Conservation (phyloP, 1,139 yeast genomes). For the Zygosaccharomyces sapae region DNA sequence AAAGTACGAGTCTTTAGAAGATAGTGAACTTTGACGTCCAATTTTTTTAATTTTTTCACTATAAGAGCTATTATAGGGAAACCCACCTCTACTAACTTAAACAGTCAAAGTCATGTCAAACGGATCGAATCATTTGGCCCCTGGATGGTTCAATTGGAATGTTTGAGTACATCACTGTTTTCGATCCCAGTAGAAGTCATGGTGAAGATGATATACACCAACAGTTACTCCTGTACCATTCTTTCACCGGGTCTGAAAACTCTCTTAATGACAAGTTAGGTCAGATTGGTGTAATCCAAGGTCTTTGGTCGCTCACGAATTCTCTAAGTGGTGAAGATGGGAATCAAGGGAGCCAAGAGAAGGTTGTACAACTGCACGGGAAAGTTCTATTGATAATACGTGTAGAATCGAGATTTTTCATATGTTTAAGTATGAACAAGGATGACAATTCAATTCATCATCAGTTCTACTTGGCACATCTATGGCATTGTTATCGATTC, state of each 20-base stretch:
- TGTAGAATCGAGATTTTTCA: slow-evolving; percentile 29
- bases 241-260: slow-evolving; percentile 20
- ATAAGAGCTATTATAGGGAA: slow-evolving; percentile 4
- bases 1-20: background rate
- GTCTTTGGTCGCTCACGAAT: slow-evolving; percentile 35
- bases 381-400: slow-evolving; percentile 25
- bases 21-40: background rate
- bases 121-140: background rate
- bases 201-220: slow-evolving; percentile 26
- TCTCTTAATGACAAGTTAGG: slow-evolving; percentile 35
- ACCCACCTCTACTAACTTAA: background rate
- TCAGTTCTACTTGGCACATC: slow-evolving; percentile 23
- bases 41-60: background rate
- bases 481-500: slow-evolving; percentile 30
- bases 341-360: slow-evolving; percentile 13
- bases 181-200: slow-evolving; percentile 26
- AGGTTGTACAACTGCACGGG: slow-evolving; percentile 32
- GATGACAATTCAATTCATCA: slow-evolving; percentile 17
- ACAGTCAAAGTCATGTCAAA: slow-evolving; percentile 7
- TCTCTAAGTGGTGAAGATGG: slow-evolving; percentile 16
- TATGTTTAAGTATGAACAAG: slow-evolving; percentile 18
- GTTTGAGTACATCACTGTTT: slow-evolving; percentile 30
- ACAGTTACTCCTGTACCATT: slow-evolving; percentile 31
- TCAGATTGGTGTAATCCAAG: slow-evolving; percentile 40
- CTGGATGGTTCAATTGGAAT: slow-evolving; percentile 7